These are phyloP conservation scores for Botrytis deweyae DNA, from an alignment of 2,329 filamentous ascomycete genomes.

Conservation along the genomic window DNA sequence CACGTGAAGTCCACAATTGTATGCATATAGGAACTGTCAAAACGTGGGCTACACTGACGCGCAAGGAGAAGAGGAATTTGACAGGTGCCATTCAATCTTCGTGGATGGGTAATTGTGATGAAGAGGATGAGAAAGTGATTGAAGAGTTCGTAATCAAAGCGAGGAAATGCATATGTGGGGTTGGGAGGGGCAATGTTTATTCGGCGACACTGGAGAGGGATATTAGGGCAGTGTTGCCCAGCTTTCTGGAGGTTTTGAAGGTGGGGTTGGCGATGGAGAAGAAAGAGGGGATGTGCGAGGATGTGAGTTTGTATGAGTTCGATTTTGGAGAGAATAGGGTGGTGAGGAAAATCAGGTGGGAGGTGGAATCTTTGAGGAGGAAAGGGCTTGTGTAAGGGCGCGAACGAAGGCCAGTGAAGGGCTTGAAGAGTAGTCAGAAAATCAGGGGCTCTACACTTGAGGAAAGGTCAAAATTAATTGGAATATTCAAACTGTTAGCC, in stretches of 20 bases:
- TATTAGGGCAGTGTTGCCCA: neutral
- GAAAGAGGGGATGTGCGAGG: neutral
- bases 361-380: neutral
- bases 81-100: neutral
- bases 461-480: neutral
- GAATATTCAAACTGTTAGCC: rapidly evolving
- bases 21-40: neutral
- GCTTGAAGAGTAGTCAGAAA: neutral
- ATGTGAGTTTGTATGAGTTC: neutral
- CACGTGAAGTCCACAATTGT: neutral
- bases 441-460: rapidly evolving
- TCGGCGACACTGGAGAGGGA: neutral
- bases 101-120: neutral
- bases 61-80: neutral
- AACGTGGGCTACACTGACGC: neutral
- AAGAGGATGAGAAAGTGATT: neutral
- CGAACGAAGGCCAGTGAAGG: too few relatives aligned
- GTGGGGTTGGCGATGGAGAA: neutral
- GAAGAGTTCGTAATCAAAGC: neutral
- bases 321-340: neutral
- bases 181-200: conserved; percentile 3
- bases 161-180: neutral
- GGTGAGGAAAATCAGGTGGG: neutral
- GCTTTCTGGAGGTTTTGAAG: neutral
- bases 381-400: neutral